phyloP scores from a whole-genome alignment of 2,329 filamentous ascomycete species.

The Ophiocordyceps camponoti-rufipedis region DNA sequence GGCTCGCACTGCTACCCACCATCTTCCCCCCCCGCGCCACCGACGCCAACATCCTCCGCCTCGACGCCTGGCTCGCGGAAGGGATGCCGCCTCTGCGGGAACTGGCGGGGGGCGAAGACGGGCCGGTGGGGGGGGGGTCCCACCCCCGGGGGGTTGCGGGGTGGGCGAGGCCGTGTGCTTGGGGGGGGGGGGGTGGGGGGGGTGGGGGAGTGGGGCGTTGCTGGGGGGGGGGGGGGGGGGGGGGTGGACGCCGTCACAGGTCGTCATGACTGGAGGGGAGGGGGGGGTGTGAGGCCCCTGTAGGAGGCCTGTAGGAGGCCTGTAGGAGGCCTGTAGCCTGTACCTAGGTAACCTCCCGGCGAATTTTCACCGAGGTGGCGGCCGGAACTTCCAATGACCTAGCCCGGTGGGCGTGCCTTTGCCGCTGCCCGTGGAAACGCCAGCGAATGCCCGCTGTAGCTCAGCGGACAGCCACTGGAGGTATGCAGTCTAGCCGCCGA shows the following conservation, averaged over 20 bases:
- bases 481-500: not conserved
- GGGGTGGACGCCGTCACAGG: not conserved
- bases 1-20: constrained; percentile 34
- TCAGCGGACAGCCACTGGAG: not conserved
- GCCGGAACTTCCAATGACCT: not conserved
- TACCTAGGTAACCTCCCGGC: no score
- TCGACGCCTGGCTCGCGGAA: constrained; percentile 28
- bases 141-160: constrained; percentile 49
- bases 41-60: constrained; percentile 3
- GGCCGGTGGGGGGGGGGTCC: constrained; percentile 55
- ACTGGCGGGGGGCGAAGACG: constrained; percentile 28
- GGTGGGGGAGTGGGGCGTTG: constrained; percentile 1
- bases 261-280: not conserved
- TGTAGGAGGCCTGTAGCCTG: no score
- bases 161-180: constrained; percentile 26
- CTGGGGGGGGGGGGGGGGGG: not conserved
- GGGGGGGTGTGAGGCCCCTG: not conserved
- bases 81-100: constrained; percentile 26
- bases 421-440: not conserved
- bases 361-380: not conserved
- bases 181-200: constrained; percentile 16
- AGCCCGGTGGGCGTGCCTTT: not conserved
- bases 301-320: not conserved
- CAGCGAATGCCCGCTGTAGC: not conserved
- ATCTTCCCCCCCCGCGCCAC: constrained; percentile 2